Conservation (phyloP, 768 basidiomycete species). For the Leucocoprinus leucothites region DNA sequence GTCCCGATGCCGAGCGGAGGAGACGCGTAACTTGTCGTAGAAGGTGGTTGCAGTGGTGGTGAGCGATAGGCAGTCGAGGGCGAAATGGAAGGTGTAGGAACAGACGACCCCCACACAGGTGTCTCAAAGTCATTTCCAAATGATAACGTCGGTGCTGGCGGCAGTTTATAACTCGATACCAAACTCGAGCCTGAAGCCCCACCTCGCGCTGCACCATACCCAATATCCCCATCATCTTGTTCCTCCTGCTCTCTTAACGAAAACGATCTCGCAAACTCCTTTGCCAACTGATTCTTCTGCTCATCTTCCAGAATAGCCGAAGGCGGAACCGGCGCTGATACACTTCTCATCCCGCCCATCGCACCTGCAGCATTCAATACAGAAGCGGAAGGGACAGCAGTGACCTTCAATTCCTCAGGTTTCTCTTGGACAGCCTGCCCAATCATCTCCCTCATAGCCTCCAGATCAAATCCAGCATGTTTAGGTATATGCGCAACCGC, state of each 20-base stretch:
- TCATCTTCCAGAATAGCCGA: too few species aligned
- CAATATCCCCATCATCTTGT: background rate
- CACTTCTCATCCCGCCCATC: too few species aligned
- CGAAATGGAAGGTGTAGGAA: background rate
- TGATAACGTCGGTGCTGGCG: background rate
- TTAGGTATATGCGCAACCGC: constrained; percentile 47
- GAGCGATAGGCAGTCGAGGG: background rate
- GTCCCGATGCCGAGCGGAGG: background rate
- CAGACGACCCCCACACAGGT: background rate
- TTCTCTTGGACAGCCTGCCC: background rate
- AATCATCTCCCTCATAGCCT: constrained; percentile 61
- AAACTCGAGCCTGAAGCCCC: background rate
- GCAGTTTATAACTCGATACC: background rate
- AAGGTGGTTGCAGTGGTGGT: background rate
- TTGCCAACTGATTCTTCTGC: too few species aligned
- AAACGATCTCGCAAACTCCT: too few species aligned
- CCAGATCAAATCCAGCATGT: constrained; percentile 84
- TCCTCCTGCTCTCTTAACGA: background rate
- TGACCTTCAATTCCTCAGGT: background rate
- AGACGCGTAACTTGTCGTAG: background rate
- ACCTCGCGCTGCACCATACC: background rate
- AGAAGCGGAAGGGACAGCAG: too few species aligned
- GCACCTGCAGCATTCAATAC: too few species aligned
- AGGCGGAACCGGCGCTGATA: too few species aligned
- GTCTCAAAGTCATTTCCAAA: background rate